Evolutionary conservation across 768 basidiomycete genomes (phyloP), one percentile per base, ranked within the genome.

Genomic region (Tylopilus cervinicoccineus): DNA sequence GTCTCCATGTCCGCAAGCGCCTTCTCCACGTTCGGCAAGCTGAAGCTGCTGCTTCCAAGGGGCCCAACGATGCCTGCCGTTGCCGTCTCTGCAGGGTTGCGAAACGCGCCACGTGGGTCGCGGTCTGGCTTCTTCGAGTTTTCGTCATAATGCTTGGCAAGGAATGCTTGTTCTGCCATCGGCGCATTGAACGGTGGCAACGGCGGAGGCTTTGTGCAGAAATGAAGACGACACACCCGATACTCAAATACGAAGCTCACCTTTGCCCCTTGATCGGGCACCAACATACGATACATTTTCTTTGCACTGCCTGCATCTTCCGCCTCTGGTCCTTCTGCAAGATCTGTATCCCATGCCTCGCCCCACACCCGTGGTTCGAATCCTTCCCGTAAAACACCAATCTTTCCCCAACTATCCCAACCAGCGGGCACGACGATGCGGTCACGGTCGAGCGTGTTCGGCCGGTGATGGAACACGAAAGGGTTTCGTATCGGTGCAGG

Each of bases 371-470:
- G 84, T 1, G 88, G 83, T 45, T 96, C 93, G 58, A 97, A 99
- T 1, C 89, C 89, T 33, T 98, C 96, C 47, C 93, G 72, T 46
- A 98, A 70, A 1, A 97, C 86, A 3, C 77, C 74, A 48, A 97
- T 95, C 73, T 97, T 98, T 0, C 94, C 93, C 89, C 92, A 96
- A 56, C 88, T 91, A 62, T 98, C 96, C 96, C 96, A 99, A 1
- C 96, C 96, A 2, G 91, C 80, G 1, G 95, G 96, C 6, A 98
- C 83, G 37, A 96, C 80, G 43, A 97, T 86, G 12, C 81, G 84
- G 60, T 97, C 94, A 27, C 96, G 83, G 63, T 98, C 96, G 38
- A 98, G 73, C 0, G 89, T 86, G 63, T 97, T 98, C 2, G 96
- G 86, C 55, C 88, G 86, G 47, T 90, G 80, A 4, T 76, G 70